These are phyloP conservation scores for Yamadazyma philogaea DNA, from an alignment of 805 yeast genomes.

Conservation along the genomic window DNA sequence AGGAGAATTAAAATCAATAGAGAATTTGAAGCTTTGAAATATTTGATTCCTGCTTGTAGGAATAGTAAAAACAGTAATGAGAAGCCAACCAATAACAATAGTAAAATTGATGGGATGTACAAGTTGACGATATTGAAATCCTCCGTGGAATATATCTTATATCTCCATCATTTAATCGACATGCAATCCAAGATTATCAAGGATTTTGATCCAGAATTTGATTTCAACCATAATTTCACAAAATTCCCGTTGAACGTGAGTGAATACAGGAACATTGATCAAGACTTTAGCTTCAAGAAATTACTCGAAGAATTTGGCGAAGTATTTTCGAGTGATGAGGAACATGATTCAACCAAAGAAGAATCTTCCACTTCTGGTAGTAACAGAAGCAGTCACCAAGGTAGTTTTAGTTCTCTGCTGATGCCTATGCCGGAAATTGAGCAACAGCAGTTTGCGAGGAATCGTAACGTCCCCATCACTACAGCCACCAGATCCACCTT, in stretches of 20 bases:
- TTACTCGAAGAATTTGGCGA: constrained; percentile 13
- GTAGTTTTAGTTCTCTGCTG: not conserved
- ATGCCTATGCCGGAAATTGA: not conserved
- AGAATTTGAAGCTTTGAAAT: constrained; percentile 78
- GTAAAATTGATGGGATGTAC: constrained; percentile 63
- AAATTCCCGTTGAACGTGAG: constrained; percentile 57
- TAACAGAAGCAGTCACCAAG: not conserved
- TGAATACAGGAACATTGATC: constrained; percentile 55
- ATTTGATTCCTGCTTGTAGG: constrained; percentile 75
- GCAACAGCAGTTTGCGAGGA: constrained; percentile 1
- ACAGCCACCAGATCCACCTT: not conserved
- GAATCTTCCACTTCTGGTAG: not conserved
- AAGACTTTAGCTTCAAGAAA: constrained; percentile 50
- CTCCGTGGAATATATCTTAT: constrained; percentile 76
- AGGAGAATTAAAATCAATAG: constrained; percentile 76
- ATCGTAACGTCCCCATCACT: constrained; percentile 3
- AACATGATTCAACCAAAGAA: constrained; percentile 1
- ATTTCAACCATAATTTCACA: constrained; percentile 47
- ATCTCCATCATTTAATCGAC: constrained; percentile 58
- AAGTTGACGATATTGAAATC: constrained; percentile 77
- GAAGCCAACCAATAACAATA: constrained; percentile 12
- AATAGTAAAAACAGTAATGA: constrained; percentile 25
- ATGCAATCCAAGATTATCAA: constrained; percentile 47
- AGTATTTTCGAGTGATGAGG: constrained; percentile 5
- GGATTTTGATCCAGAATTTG: constrained; percentile 17